Evolutionary conservation across 306 rosid species (phyloP).

Genomic region (Corylus heterophylla): DNA sequence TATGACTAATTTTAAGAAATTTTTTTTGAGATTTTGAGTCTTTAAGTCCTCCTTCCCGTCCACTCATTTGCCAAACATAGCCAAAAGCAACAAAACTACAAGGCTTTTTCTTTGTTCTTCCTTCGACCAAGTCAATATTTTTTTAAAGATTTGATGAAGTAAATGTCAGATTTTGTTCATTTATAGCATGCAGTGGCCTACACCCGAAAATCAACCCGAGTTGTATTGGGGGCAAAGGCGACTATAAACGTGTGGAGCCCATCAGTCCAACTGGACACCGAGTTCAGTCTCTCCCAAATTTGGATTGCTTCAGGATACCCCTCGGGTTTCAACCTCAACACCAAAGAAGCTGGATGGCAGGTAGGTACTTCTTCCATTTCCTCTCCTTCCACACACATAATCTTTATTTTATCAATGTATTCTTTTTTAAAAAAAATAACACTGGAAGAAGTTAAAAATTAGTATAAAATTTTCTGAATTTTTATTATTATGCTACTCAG

Average conservation of each 20-base stretch:
- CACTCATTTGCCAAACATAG: no score
- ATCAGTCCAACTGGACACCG: conserved; percentile 65
- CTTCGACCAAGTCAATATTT: neutral
- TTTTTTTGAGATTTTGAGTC: no score
- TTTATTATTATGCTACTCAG: conserved; percentile 93
- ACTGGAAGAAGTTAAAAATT: neutral
- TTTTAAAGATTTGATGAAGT: neutral
- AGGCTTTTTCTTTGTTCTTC: neutral
- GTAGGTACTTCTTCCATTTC: conserved; percentile 59
- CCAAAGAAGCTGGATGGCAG: conserved; percentile 98
- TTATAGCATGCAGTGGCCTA: conserved; percentile 85
- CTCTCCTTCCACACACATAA: conserved; percentile 12
- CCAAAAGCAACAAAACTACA: no score
- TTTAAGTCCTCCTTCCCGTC: no score
- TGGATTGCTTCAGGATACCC: conserved; percentile 95
- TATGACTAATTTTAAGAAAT: no score
- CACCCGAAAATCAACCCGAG: conserved; percentile 55
- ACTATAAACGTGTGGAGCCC: conserved; percentile 95
- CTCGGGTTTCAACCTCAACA: conserved; percentile 91
- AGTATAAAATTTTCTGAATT: conserved; percentile 42
- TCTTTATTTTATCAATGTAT: neutral
- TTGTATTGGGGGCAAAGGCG: conserved; percentile 82
- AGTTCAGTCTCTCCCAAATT: conserved; percentile 85
- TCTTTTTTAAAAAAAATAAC: no score
- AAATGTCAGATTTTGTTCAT: neutral